Conservation (phyloP, 2,329 filamentous ascomycete genomes). For the Fonsecaea monophora region DNA sequence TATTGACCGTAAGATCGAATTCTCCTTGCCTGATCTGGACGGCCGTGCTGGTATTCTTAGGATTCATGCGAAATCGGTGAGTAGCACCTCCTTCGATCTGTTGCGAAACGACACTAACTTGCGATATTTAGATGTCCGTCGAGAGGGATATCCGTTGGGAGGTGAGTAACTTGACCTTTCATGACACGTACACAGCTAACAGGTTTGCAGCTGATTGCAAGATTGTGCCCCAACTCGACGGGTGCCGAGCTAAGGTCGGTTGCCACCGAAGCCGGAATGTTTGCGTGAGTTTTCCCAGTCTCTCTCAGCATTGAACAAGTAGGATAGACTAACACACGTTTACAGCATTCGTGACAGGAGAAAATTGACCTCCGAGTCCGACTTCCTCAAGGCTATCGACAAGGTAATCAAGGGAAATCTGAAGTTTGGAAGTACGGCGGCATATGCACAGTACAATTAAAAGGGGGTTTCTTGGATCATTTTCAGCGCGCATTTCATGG, state of each 20-base stretch:
- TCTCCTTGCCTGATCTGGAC: constrained; percentile 95
- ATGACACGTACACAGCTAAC: neutral
- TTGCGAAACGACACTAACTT: constrained; percentile 14
- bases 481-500: constrained; percentile 29
- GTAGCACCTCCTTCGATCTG: neutral
- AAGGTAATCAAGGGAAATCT: constrained; percentile 79
- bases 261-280: constrained; percentile 98
- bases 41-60: constrained; percentile 96
- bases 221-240: constrained; percentile 95
- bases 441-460: constrained; percentile 98
- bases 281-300: constrained; percentile 61
- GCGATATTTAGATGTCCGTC: constrained; percentile 91
- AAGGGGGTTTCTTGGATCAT: constrained; percentile 24
- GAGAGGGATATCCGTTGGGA: constrained; percentile 99
- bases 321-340: neutral
- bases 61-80: constrained; percentile 58
- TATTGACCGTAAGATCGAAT: constrained; percentile 98
- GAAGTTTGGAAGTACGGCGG: constrained; percentile 92
- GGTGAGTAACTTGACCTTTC: neutral
- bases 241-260: constrained; percentile 96
- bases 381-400: constrained; percentile 96
- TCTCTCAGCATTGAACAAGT: neutral
- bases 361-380: constrained; percentile 99
- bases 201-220: constrained; percentile 73
- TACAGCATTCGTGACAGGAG: constrained; percentile 57